These are phyloP conservation scores for Syzygium grande DNA, from an alignment of 345 rosid genomes.

Conservation along the genomic window DNA sequence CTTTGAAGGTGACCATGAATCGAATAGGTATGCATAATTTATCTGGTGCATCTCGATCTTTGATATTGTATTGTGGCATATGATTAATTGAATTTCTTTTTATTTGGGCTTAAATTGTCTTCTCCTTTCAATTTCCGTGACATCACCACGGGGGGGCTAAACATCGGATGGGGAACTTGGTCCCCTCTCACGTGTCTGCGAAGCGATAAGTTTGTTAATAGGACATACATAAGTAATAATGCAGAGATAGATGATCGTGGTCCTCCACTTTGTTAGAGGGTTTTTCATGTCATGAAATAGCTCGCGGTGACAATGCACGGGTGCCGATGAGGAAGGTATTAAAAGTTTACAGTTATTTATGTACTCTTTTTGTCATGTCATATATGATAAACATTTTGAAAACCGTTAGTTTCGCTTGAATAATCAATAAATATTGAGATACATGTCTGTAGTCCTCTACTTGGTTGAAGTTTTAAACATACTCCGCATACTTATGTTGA, in stretches of 20 bases:
- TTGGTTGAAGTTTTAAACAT: background rate
- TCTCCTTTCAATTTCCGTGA: background rate
- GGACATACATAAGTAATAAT: background rate
- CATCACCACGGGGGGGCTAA: background rate
- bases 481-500: background rate
- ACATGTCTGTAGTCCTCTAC: background rate
- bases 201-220: background rate
- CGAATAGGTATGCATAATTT: background rate
- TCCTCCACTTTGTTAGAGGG: background rate
- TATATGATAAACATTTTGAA: background rate
- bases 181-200: background rate
- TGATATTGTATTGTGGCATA: background rate
- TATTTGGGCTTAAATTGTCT: background rate
- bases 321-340: background rate
- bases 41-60: background rate
- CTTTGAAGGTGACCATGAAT: background rate
- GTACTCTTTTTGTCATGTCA: background rate
- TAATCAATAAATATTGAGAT: background rate
- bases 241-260: background rate
- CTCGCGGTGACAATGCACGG: background rate
- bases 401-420: background rate
- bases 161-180: background rate
- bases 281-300: background rate
- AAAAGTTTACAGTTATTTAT: background rate
- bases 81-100: background rate